Base-by-base conservation (phyloP, 148 eudicot species). In the Rhododendron williamsianum region DNA sequence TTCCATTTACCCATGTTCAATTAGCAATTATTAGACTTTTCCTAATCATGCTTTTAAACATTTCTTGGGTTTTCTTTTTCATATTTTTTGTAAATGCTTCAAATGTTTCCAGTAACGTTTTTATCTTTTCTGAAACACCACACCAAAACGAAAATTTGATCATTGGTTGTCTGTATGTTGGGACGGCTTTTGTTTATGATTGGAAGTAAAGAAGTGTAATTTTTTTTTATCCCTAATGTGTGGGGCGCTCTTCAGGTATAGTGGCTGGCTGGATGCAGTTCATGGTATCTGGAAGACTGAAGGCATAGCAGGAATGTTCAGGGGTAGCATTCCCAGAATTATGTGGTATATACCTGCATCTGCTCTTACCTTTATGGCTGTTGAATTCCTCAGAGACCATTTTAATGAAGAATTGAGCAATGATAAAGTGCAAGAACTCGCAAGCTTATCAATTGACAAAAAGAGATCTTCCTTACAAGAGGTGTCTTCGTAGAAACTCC, bases 261-360 rank as follows among this genome's bases (percentile, higher is more conserved):
- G 89, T 80, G 95, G 98, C 60, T 96, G 98, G 98, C 83, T 89
- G 71, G 93, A 96, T 82, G 96, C 94, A 9, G 87, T 94, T 56
- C 91, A 80, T 9, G 90, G 91, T 85, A 94, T 92, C 56, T 96
- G 98, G 98, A 87, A 83, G 87, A 89, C 90, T 78, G 98, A 94
- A 90, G 98, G 98, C 35, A 9, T 83, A 0, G 89, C 79, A 78
- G 98, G 98, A 51, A 87, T 94, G 89, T 93, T 96, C 87, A 83
- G 92, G 88, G 98, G 98, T 71, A 93, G 98, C 88, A 60, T 96
- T 85, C 98, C 98, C 19, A 94, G 98, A 84, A 91, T 94, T 13
- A 87, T 90, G 81, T 96, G 98, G 98, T 96, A 94, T 78, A 85
- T 96, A 71, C 98, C 98, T 15, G 98, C 98, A 16, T 96, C 98